Base-by-base conservation (phyloP, 768 basidiomycete genomes). In the Pulveroboletus frians region DNA sequence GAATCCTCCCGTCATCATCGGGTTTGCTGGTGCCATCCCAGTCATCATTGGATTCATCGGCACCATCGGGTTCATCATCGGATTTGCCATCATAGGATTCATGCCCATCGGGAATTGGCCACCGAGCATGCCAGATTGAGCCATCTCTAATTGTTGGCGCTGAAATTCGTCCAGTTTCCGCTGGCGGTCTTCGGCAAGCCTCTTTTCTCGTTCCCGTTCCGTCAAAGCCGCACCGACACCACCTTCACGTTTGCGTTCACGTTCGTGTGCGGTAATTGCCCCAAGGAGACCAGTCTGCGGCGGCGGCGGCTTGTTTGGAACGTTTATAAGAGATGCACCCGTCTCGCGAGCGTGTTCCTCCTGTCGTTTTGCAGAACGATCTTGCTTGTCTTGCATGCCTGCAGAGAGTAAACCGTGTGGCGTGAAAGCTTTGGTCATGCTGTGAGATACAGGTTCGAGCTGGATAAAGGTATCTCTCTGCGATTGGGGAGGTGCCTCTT, bases 281-380 rank as follows among this genome's bases (percentile, higher is more conserved):
- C 96, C 96, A 42, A 99, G 82, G 37, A 98, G 77, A 34, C 96
- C 96, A 37, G 88, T 91, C 69, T 95, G 92, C 8, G 96, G 94
- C 2, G 92, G 90, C 0, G 91, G 92, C 0, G 94, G 92, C 64
- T 95, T 95, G 62, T 84, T 82, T 4, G 91, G 92, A n/a, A 99
- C 91, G 65, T 95, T 94, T 72, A 98, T 84, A 46, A 98, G 77
- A 4, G 92, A 92, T 14, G 82, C 88, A 26, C 96, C 96, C 7
- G 78, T 84, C 70, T 96, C 94, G 31, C 94, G 77, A 9, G 96
- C 96, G 10, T 90, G 70, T 66, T 96, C 91, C 66, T 99, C 95
- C 61, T 97, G 92, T 45, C 86, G 79, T 68, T 94, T 94, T 2
- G 96, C 96, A 27, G 93, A 96, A 31, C 95, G 82, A 63, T 96